Percentiles rank a stretch among this genome's conserved stretches.
These are phyloP conservation scores for Berberis vulgaris DNA, from an alignment of 164 flowering plant species.

Conservation along the genomic window DNA sequence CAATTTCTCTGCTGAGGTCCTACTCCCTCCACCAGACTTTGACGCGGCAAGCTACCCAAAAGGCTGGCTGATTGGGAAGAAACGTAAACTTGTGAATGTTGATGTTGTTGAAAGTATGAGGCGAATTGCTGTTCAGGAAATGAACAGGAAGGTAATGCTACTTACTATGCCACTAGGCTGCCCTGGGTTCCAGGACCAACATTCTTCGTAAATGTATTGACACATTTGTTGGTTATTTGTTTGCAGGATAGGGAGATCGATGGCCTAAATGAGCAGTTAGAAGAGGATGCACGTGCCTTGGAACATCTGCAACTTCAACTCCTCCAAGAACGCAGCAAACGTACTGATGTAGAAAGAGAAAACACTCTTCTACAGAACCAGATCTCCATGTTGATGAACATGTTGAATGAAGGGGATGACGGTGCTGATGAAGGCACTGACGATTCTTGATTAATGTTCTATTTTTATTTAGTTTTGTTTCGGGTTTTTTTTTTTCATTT, in stretches of 20 bases:
- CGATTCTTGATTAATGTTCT: constrained; percentile 20
- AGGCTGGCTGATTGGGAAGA: constrained; percentile 96
- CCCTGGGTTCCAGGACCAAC: too few species aligned
- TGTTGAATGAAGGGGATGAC: constrained; percentile 57
- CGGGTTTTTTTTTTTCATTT: too few species aligned
- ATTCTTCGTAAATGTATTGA: too few species aligned
- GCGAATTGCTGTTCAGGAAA: constrained; percentile 86
- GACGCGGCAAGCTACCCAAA: constrained; percentile 70
- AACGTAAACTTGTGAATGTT: constrained; percentile 92
- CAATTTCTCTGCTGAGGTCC: constrained; percentile 45
- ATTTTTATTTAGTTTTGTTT: too few species aligned
- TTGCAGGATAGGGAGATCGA: constrained; percentile 81
- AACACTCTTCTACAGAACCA: constrained; percentile 66
- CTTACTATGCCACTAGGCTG: too few species aligned
- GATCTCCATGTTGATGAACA: constrained; percentile 73
- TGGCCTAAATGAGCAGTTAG: constrained; percentile 81
- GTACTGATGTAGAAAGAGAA: constrained; percentile 64
- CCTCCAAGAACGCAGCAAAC: constrained; percentile 68
- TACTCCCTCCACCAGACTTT: constrained; percentile 93
- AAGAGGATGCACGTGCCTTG: constrained; percentile 62
- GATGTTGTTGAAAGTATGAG: constrained; percentile 98
- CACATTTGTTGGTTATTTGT: neutral
- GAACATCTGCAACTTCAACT: constrained; percentile 87
- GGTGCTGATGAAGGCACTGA: constrained; percentile 36
- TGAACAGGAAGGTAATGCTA: constrained; percentile 76